These are phyloP conservation scores for Sextonia rubra DNA, from an alignment of 164 flowering plant genomes.

Conservation along the genomic window DNA sequence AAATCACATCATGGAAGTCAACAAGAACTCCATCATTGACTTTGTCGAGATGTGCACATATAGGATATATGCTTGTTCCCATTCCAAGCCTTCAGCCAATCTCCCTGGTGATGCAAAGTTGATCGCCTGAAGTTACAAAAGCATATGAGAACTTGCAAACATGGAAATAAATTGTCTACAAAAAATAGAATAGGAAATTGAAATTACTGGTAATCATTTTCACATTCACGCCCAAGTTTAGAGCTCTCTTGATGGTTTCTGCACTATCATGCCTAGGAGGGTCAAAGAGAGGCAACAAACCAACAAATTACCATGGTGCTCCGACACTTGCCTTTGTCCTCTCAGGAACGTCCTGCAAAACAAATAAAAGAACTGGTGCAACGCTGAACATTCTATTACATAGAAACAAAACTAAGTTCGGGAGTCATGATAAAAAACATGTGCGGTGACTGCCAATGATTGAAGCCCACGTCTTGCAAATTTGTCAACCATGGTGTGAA, in stretches of 20 bases:
- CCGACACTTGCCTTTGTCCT: slow-evolving; percentile 30
- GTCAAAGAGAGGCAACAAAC: slow-evolving; percentile 33
- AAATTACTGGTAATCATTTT: slow-evolving; percentile 32
- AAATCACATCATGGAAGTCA: slow-evolving; percentile 33
- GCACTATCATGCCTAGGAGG: slow-evolving; percentile 37
- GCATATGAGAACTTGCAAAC: not conserved
- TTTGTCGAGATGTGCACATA: slow-evolving; percentile 29
- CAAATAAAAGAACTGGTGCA: not conserved
- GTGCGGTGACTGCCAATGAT: slow-evolving; percentile 32
- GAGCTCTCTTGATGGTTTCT: slow-evolving; percentile 32
- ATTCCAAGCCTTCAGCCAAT: slow-evolving; percentile 42
- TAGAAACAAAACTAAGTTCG: not conserved
- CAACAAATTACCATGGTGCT: slow-evolving; percentile 36
- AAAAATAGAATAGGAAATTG: not conserved
- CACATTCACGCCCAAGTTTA: slow-evolving; percentile 34
- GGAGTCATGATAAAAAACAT: slow-evolving; percentile 11
- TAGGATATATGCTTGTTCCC: slow-evolving; percentile 45
- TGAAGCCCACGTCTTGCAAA: slow-evolving; percentile 36
- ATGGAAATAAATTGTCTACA: not conserved
- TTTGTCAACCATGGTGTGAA: slow-evolving; percentile 28
- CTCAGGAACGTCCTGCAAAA: slow-evolving; percentile 30
- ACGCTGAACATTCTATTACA: not conserved
- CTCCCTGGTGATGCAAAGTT: slow-evolving; percentile 39
- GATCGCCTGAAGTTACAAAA: slow-evolving; percentile 26
- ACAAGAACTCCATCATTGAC: slow-evolving; percentile 33